Evolutionary conservation across 1,284 basidiomycete genomes (phyloP), one percentile per base, ranked within the genome.

Genomic region (Cryptococcus floricola): DNA sequence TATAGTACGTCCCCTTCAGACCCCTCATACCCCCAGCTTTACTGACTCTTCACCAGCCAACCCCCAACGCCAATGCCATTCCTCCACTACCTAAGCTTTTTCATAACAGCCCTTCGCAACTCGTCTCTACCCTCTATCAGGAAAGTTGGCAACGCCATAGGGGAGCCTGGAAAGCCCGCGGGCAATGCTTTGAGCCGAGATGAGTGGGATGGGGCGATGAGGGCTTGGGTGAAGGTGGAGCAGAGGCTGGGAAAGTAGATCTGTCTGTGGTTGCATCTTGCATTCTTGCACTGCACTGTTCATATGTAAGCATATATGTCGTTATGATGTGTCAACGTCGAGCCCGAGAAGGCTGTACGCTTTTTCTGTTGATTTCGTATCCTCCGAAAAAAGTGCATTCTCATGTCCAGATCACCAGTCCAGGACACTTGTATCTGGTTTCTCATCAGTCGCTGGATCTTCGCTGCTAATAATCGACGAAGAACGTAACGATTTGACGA

Each of bases 41-140:
- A 44, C 39, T 14, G 7, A 57, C 27, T 37, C 13, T 41, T 9
- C 27, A 18, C 48, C 28, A 61, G 63, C 56, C 59, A 65, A 48
- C 63, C 61, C 38, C 65, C 68, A 1, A 61, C 58, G 2, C 60
- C 66, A 2, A 60, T 68, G 14, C 68, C 68, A 14, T 43, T 64
- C 39, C 39, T 58, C 12, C 53, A 48, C 12, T 47, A 53, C n/a
- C 48, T 64, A 14, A 38, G 23, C 13, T 53, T 57, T 10, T 34
- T 64, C 2, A 52, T 57, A 8, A 39, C 46, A 2, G 34, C 50
- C n/a, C 50, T 59, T 6, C 57, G 56, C 10, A 48, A 47, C 8
- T 64, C 62, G 23, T 52, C 57, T 7, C 27, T 64, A 3, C 59
- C 59, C 9, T 59, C 56, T 37, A 31, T 60, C 10, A 38, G 57